These are phyloP conservation scores for Didymellaceae sp. DNA, from an alignment of 2,329 filamentous ascomycete genomes.

Conservation along the genomic window DNA sequence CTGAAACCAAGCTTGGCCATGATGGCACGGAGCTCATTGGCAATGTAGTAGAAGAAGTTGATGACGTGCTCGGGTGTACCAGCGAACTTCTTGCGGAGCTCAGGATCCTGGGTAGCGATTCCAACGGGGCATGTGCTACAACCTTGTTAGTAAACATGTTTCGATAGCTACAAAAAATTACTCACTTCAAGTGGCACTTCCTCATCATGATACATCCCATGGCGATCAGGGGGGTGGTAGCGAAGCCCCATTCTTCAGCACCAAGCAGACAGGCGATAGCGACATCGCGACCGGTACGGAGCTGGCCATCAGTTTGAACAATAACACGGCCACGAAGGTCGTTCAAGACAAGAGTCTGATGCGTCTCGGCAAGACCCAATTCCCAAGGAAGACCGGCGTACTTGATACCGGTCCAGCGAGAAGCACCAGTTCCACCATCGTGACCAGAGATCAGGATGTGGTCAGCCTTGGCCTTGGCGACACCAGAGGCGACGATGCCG, in stretches of 20 bases:
- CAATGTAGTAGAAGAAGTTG: slow-evolving; percentile 98
- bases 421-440: slow-evolving; percentile 95
- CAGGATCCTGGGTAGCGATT: slow-evolving; percentile 95
- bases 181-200: slow-evolving; percentile 60
- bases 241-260: slow-evolving; percentile 98
- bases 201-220: slow-evolving; percentile 98
- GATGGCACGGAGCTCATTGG: slow-evolving; percentile 94
- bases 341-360: slow-evolving; percentile 94
- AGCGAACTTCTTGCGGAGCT: slow-evolving; percentile 89
- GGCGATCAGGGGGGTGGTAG: slow-evolving; percentile 90
- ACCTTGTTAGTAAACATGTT: slow-evolving; percentile 16
- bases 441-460: slow-evolving; percentile 97
- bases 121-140: slow-evolving; percentile 85
- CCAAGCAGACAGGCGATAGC: slow-evolving; percentile 93
- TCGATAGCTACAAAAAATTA: no score
- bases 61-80: slow-evolving; percentile 96
- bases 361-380: slow-evolving; percentile 92
- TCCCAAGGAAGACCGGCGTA: slow-evolving; percentile 98
- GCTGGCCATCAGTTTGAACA: slow-evolving; percentile 94
- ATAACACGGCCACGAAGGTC: slow-evolving; percentile 94
- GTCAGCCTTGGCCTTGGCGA: slow-evolving; percentile 95
- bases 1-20: slow-evolving; percentile 96
- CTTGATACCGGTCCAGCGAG: slow-evolving; percentile 98
- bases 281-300: slow-evolving; percentile 90
- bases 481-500: slow-evolving; percentile 95